A percentile compares a stretch with the other conserved stretches of the same genome.
These are phyloP conservation scores for Ascochyta koolunga DNA, from an alignment of 2,329 filamentous ascomycete genomes.

Conservation along the genomic window DNA sequence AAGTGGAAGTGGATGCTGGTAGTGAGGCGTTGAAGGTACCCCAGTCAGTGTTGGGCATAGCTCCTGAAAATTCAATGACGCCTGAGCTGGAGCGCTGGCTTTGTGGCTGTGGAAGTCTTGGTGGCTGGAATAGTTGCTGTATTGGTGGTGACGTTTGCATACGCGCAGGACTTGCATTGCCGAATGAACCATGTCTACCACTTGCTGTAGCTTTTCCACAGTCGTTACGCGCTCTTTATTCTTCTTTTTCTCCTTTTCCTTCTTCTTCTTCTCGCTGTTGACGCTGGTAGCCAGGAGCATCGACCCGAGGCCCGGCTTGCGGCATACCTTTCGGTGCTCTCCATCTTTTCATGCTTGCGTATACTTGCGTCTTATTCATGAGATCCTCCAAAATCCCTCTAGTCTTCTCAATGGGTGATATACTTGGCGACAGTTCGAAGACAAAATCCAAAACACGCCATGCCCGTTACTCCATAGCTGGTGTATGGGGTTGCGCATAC, in stretches of 20 bases:
- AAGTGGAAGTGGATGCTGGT: not conserved
- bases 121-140: not conserved
- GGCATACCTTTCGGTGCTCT: conserved; percentile 58
- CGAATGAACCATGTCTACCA: conserved; percentile 1
- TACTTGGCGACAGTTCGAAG: conserved; percentile 64
- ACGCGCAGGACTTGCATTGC: not conserved
- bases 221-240: conserved; percentile 8
- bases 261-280: conserved; percentile 16
- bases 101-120: conserved; percentile 2
- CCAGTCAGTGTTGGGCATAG: conserved; percentile 36
- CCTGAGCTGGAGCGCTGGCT: not conserved
- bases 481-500: conserved; percentile 62
- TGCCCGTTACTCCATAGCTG: conserved; percentile 66
- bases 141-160: conserved; percentile 11
- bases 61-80: conserved; percentile 24
- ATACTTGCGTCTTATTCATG: conserved; percentile 64
- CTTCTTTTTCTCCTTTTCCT: conserved; percentile 15
- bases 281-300: conserved; percentile 30
- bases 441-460: conserved; percentile 76
- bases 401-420: conserved; percentile 63
- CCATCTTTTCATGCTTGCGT: conserved; percentile 64
- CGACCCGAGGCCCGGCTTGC: conserved; percentile 38
- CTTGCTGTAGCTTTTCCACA: conserved; percentile 4
- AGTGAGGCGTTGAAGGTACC: conserved; percentile 27
- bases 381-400: conserved; percentile 67